Evolutionary conservation across 495 filamentous ascomycete species (phyloP).

Genomic region (Entonaema liquescens): DNA sequence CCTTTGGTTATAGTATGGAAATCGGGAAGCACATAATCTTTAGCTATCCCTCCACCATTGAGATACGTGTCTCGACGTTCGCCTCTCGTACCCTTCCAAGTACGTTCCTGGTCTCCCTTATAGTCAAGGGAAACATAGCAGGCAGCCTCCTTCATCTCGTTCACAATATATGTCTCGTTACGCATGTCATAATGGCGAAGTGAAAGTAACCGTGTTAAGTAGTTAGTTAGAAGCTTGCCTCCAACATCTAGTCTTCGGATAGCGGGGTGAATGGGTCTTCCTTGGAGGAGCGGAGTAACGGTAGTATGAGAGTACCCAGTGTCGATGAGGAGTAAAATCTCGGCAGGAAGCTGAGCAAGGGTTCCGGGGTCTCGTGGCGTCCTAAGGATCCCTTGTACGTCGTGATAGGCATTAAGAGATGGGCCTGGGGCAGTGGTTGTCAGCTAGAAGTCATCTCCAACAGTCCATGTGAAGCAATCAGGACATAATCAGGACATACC

Average conservation of each 20-base stretch:
- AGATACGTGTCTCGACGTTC: slow-evolving; percentile 54
- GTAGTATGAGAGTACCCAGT: slow-evolving; percentile 94
- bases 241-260: slow-evolving; percentile 90
- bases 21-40: slow-evolving; percentile 94
- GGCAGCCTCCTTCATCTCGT: slow-evolving; percentile 91
- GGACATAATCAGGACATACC: slow-evolving; percentile 56
- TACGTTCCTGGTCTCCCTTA: slow-evolving; percentile 76
- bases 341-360: slow-evolving; percentile 65
- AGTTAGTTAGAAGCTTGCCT: slow-evolving; percentile 94
- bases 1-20: slow-evolving; percentile 81
- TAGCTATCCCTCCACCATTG: slow-evolving; percentile 75
- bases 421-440: slow-evolving; percentile 49
- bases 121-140: slow-evolving; percentile 88
- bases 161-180: slow-evolving; percentile 90
- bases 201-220: slow-evolving; percentile 88
- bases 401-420: slow-evolving; percentile 84
- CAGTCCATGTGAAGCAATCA: too few relatives aligned
- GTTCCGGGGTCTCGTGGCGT: slow-evolving; percentile 54
- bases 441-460: neutral
- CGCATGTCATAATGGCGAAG: slow-evolving; percentile 93
- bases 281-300: slow-evolving; percentile 85
- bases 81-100: slow-evolving; percentile 80
- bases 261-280: slow-evolving; percentile 78
- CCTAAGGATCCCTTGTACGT: slow-evolving; percentile 71
- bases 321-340: slow-evolving; percentile 88